These are phyloP conservation scores for Globisporangium paddicum DNA, from an alignment of 352 stramenopile species.

Conservation along the genomic window DNA sequence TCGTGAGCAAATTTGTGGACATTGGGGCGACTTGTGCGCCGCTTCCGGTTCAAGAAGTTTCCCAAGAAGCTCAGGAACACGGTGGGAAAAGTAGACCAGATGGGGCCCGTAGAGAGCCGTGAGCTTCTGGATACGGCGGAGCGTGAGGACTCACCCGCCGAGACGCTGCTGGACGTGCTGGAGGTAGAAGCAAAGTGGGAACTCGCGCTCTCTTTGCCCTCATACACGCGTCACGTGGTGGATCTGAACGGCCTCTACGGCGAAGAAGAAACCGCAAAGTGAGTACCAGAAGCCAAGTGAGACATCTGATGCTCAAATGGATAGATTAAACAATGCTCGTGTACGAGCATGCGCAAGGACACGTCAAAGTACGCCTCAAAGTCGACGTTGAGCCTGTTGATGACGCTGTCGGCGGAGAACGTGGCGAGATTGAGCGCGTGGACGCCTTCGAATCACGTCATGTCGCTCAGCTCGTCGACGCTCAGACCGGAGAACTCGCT, in stretches of 20 bases:
- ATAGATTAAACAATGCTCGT: not conserved
- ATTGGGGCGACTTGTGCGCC: conserved; percentile 22
- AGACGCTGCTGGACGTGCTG: conserved; percentile 33
- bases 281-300: not conserved
- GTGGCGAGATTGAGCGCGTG: conserved; percentile 13
- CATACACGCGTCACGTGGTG: conserved; percentile 30
- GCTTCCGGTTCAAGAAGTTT: conserved; percentile 56
- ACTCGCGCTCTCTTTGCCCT: conserved; percentile 27
- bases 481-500: conserved; percentile 24
- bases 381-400: conserved; percentile 10
- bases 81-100: conserved; percentile 9
- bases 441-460: conserved; percentile 22
- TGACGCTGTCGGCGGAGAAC: conserved; percentile 5
- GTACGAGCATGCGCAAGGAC: conserved; percentile 18
- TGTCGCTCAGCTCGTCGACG: conserved; percentile 8
- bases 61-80: conserved; percentile 31
- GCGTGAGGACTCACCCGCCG: not conserved
- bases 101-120: conserved; percentile 19
- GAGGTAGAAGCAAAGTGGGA: conserved; percentile 21
- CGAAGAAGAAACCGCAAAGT: not conserved
- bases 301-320: not conserved
- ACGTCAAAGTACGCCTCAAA: conserved; percentile 31
- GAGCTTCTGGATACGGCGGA: conserved; percentile 28
- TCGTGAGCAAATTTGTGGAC: conserved; percentile 49
- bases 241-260: conserved; percentile 28